Evolutionary conservation across 106 monocot species (phyloP).

Genomic region (Dendrobium chrysotoxum): DNA sequence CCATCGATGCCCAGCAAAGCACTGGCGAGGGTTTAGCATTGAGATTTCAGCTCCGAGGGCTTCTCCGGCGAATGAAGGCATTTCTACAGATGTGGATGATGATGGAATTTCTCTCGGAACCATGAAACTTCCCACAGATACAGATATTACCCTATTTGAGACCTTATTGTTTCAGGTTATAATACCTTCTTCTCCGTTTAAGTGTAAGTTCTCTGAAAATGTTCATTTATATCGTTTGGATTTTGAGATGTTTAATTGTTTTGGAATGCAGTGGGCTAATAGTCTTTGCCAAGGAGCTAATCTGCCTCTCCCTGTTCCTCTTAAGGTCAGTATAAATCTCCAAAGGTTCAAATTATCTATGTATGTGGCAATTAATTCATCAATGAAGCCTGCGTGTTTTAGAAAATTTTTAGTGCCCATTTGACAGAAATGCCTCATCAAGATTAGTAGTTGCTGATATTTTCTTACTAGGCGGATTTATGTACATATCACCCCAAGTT

Average conservation of each 20-base stretch:
- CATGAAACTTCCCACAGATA: conserved; percentile 51
- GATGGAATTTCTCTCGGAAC: conserved; percentile 64
- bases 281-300: conserved; percentile 89
- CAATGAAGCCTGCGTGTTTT: too few species aligned
- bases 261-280: conserved; percentile 66
- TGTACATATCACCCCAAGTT: too few species aligned
- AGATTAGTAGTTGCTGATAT: too few species aligned
- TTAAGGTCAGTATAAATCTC: conserved; percentile 45
- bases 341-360: background rate
- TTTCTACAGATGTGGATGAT: conserved; percentile 5
- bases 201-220: background rate
- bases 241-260: background rate
- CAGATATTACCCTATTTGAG: conserved; percentile 43
- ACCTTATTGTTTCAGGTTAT: conserved; percentile 49
- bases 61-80: conserved; percentile 12
- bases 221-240: background rate
- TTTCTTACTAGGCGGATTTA: too few species aligned
- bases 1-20: background rate
- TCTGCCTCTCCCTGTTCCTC: conserved; percentile 74
- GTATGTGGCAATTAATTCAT: background rate
- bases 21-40: background rate
- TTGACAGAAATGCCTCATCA: too few species aligned
- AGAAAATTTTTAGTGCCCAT: too few species aligned
- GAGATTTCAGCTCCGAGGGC: background rate
- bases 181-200: background rate